A percentile compares a stretch with the other conserved stretches of the same genome.
Conservation (phyloP, 371 early-diverging fungal species). For the Syncephalastrum sp. region DNA sequence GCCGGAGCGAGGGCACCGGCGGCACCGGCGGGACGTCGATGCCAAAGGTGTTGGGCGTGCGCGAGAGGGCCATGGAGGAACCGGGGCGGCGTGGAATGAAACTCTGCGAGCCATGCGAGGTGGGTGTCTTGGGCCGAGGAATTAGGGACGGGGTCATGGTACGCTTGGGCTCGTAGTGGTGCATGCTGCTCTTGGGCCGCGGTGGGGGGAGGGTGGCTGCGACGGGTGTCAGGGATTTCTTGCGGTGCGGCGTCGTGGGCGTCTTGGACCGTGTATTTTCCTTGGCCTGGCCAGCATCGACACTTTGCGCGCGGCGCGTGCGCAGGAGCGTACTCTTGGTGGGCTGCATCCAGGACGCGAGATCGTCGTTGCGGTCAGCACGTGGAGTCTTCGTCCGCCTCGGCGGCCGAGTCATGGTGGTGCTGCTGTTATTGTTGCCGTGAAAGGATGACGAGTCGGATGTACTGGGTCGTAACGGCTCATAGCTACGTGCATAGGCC, state of each 20-base stretch:
- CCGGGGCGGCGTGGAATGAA: constrained; percentile 31
- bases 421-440: not conserved
- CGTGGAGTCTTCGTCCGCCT: constrained; percentile 1
- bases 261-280: constrained; percentile 15
- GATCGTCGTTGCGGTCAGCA: constrained; percentile 9
- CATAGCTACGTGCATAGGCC: constrained; percentile 11
- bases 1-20: no score
- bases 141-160: constrained; percentile 33
- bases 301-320: constrained; percentile 17
- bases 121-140: constrained; percentile 35
- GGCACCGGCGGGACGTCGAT: not conserved
- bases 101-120: constrained; percentile 21
- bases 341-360: constrained; percentile 31
- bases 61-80: constrained; percentile 31
- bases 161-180: constrained; percentile 13
- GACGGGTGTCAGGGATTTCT: constrained; percentile 3
- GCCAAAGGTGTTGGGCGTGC: constrained; percentile 5
- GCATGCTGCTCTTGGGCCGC: constrained; percentile 23
- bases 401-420: constrained; percentile 7
- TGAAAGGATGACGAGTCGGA: constrained; percentile 17
- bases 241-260: constrained; percentile 6
- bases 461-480: constrained; percentile 14
- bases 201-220: constrained; percentile 11
- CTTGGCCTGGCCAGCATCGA: constrained; percentile 9
- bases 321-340: constrained; percentile 31